Percentiles rank a stretch among this genome's conserved stretches.
These are phyloP conservation scores for Pseudoscleropodium purum DNA, from an alignment of 225 moss, liverwort and hornwort species.

Conservation along the genomic window DNA sequence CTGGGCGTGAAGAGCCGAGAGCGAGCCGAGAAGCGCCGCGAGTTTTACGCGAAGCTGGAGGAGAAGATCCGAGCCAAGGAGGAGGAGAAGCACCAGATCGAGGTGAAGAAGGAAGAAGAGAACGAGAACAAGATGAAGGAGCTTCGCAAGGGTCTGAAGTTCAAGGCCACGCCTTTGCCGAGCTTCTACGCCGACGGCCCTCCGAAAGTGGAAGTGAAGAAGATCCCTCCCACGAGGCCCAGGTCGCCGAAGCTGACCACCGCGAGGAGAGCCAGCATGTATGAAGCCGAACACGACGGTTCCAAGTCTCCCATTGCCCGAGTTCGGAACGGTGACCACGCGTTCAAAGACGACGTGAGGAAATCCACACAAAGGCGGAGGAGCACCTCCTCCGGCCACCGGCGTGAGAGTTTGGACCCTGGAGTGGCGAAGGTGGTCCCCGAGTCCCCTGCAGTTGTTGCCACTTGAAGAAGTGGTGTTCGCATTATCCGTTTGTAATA, in stretches of 20 bases:
- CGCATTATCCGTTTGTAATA: background rate
- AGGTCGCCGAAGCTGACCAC: conserved; percentile 40
- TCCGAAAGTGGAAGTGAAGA: conserved; percentile 46
- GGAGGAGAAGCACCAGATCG: conserved; percentile 40
- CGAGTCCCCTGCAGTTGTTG: background rate
- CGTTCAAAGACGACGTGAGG: conserved; percentile 51
- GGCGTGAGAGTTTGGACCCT: conserved; percentile 27
- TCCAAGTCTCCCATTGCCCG: conserved; percentile 35
- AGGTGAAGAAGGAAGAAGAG: conserved; percentile 40
- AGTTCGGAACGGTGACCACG: conserved; percentile 28
- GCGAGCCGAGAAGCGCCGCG: conserved; percentile 43
- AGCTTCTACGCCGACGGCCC: conserved; percentile 44
- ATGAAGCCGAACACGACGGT: conserved; percentile 46
- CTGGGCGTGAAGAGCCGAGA: conserved; percentile 47
- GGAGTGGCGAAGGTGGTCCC: conserved; percentile 18
- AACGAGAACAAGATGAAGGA: conserved; percentile 46
- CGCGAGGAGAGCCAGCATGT: conserved; percentile 30
- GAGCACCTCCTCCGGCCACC: background rate
- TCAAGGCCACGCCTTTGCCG: conserved; percentile 43
- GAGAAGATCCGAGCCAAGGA: conserved; percentile 44
- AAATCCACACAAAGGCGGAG: conserved; percentile 43
- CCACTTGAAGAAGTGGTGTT: background rate
- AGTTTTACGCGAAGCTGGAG: conserved; percentile 40
- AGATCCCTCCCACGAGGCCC: conserved; percentile 32
- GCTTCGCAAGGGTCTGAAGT: conserved; percentile 37